These are phyloP conservation scores for Gypsophila paniculata DNA, from an alignment of 179 eudicot species.

Conservation along the genomic window DNA sequence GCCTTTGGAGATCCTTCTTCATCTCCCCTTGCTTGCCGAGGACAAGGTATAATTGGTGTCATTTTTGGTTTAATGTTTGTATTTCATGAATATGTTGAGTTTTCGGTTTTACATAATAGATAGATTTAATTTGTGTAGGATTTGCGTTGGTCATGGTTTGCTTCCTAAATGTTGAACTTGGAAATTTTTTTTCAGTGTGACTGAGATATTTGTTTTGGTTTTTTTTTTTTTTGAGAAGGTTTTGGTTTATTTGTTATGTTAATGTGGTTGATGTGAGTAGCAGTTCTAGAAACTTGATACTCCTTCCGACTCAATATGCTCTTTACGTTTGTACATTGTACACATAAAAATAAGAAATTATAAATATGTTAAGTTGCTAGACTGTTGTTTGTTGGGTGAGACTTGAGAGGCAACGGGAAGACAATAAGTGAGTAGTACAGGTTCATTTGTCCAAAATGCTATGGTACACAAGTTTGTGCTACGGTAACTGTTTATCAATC, in stretches of 20 bases:
- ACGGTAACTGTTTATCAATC: neutral
- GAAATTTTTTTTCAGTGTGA: neutral
- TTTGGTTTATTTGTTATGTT: neutral
- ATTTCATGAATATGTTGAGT: neutral
- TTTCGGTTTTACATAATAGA: neutral
- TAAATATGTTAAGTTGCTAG: no score
- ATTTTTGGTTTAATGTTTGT: neutral
- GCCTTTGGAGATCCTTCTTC: slow-evolving; percentile 89
- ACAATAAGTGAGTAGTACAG: no score
- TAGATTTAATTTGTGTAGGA: no score
- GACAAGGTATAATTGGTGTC: slow-evolving; percentile 53
- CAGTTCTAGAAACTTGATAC: neutral
- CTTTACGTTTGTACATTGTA: no score
- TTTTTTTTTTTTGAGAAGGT: no score
- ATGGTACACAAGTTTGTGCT: no score
- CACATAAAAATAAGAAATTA: no score
- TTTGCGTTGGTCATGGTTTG: neutral
- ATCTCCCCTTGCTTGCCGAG: slow-evolving; percentile 83
- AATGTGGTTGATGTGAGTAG: neutral
- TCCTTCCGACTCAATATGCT: no score
- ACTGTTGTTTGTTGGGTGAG: no score
- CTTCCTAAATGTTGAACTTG: neutral
- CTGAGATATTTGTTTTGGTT: no score
- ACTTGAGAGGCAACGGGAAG: no score
- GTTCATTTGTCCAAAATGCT: no score